These are phyloP conservation scores for Taphrina wiesneri DNA, from an alignment of 1,139 yeast species.

Conservation along the genomic window DNA sequence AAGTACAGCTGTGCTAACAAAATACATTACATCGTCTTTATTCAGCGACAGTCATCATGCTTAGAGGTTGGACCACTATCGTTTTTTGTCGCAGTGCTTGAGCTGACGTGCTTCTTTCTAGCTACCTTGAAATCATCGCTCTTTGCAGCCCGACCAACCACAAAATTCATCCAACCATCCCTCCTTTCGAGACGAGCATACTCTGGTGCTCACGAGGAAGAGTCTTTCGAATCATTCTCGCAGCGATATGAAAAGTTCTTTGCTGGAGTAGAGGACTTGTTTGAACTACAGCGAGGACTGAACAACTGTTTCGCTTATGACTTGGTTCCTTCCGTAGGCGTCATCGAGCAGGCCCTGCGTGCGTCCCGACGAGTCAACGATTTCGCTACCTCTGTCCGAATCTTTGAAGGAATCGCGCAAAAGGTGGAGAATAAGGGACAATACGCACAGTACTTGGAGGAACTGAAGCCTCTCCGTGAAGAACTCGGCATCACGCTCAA, in stretches of 20 bases:
- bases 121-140: slow-evolving; percentile 1
- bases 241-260: slow-evolving; percentile 88
- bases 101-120: not conserved
- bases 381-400: slow-evolving; percentile 97
- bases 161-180: slow-evolving; percentile 2
- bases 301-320: slow-evolving; percentile 98
- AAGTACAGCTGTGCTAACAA: no score
- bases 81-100: not conserved
- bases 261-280: slow-evolving; percentile 95
- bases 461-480: slow-evolving; percentile 84
- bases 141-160: slow-evolving; percentile 8
- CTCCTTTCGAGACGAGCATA: slow-evolving; percentile 15
- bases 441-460: slow-evolving; percentile 94
- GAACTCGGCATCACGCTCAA: slow-evolving; percentile 62
- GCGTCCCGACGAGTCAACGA: slow-evolving; percentile 99
- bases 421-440: slow-evolving; percentile 33
- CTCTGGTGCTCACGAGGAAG: slow-evolving; percentile 74
- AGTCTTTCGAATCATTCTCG: slow-evolving; percentile 93
- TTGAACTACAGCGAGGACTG: slow-evolving; percentile 71
- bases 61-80: not conserved
- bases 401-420: slow-evolving; percentile 60
- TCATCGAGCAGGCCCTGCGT: slow-evolving; percentile 90
- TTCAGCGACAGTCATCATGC: not conserved
- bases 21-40: no score
- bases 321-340: slow-evolving; percentile 96